Base-by-base conservation (phyloP, 169 alveolate genomes). In the Eimeria acervulina region DNA sequence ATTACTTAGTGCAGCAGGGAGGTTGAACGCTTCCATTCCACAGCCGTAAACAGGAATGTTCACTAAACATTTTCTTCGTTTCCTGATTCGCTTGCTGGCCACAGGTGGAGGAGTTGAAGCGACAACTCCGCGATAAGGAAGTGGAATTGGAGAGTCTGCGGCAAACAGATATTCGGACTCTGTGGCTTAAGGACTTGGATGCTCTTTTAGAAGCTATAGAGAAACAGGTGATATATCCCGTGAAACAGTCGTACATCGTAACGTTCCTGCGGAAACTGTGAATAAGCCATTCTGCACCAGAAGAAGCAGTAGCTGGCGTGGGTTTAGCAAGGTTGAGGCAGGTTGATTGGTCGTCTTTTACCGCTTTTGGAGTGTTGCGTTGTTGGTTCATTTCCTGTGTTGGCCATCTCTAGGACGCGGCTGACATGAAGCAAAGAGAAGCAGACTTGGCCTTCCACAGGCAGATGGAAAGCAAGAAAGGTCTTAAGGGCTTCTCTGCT, bases 151-250 rank as follows among this genome's bases (percentile, higher is more conserved):
- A 96, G 68, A 59, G 52, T 12, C 51, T 94, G 47, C 87, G 76
- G 70, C 91, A 78, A 76, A 95, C 96, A 51, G 93, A 95, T 61
- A 81, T 89, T 55, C 95, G 95, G 89, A 66, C 84, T 33, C 68
- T 96, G 68, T 96, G 97, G 97, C 81, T 89, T 51, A 61, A 81
- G 63, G 97, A 96, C 85, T 72, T 96, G 44, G 96, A 96, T 68
- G 94, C 93, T 40, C 84, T 95, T 8, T 61, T 70, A 23, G 85
- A 40, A 5, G 97, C 95, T 10, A 31, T 95, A 6, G 97, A 95
- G 78, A 63, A 95, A 44, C 97, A 95, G 95, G 97, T 95, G 47
- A 33, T 42, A n/a, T 36, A 33, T n/a, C 76, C 52, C 81, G 61
- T 2, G 81, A 17, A 31, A 83, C n/a, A 47, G 5, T 28, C 4